Evolutionary conservation across 805 yeast species (phyloP).

Genomic region (Scheffersomyces amazonensis): DNA sequence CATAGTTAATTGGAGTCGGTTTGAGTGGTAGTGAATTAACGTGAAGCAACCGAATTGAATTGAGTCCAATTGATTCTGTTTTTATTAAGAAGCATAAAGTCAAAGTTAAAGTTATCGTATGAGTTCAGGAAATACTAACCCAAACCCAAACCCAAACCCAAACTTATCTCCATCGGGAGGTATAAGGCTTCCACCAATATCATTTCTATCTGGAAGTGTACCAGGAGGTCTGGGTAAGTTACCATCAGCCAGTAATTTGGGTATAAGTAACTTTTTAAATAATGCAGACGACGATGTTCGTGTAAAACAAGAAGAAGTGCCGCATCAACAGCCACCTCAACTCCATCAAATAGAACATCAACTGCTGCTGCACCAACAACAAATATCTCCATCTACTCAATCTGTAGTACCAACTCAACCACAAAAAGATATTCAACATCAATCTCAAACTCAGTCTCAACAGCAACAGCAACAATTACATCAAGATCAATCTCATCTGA

Average conservation of each 20-base stretch:
- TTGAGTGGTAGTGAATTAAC: too few species aligned
- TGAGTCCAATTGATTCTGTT: too few species aligned
- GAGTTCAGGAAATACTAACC: too few species aligned
- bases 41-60: too few species aligned
- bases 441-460: conserved; percentile 1
- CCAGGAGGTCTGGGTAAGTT: conserved; percentile 6
- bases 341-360: background rate
- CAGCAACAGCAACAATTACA: conserved; percentile 1
- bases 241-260: conserved; percentile 17
- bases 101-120: too few species aligned
- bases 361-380: background rate
- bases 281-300: background rate
- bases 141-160: too few species aligned
- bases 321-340: conserved; percentile 1
- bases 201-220: conserved; percentile 20
- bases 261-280: conserved; percentile 19
- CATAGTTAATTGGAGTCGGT: too few species aligned
- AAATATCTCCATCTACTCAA: too few species aligned
- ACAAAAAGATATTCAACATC: conserved; percentile 1
- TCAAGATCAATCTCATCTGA: conserved; percentile 7
- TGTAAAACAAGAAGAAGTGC: conserved; percentile 1
- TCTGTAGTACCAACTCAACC: background rate
- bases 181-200: conserved; percentile 17
- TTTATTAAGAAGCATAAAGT: too few species aligned
- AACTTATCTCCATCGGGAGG: conserved; percentile 4